Percentiles rank a stretch among this genome's conserved stretches.
These are phyloP conservation scores for Ascocoryne sarcoides DNA, from an alignment of 2,329 filamentous ascomycete genomes.

Conservation along the genomic window DNA sequence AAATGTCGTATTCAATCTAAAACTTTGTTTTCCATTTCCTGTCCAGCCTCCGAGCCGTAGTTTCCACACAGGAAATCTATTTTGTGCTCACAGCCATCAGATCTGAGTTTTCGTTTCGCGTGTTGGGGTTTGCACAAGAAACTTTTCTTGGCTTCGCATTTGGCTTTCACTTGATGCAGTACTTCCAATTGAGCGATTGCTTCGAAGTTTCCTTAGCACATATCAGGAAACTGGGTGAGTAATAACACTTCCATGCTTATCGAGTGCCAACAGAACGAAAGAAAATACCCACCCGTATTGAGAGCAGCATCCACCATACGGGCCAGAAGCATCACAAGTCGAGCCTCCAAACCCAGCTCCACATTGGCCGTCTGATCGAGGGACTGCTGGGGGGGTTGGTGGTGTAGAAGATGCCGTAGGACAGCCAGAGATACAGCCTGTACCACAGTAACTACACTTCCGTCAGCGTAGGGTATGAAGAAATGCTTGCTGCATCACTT, in stretches of 20 bases:
- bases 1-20: too few species aligned
- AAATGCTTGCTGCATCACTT: constrained; percentile 2
- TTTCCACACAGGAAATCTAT: too few species aligned
- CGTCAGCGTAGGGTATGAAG: constrained; percentile 2
- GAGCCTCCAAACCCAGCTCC: constrained; percentile 23
- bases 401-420: constrained; percentile 12
- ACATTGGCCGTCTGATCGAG: constrained; percentile 24
- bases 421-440: constrained; percentile 35
- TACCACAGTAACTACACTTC: constrained; percentile 24
- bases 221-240: too few species aligned
- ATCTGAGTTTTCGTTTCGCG: too few species aligned
- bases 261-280: too few species aligned
- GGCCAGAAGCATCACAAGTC: constrained; percentile 22
- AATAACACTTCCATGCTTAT: too few species aligned
- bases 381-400: constrained; percentile 3
- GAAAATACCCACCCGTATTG: constrained; percentile 24
- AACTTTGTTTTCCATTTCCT: too few species aligned
- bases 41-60: too few species aligned
- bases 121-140: too few species aligned
- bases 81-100: too few species aligned
- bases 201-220: too few species aligned
- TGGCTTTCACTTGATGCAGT: constrained; percentile 26
- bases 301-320: constrained; percentile 27
- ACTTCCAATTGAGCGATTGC: too few species aligned
- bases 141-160: constrained; percentile 20